Conservation (phyloP, 345 rosid genomes). For the Ceriops zippeliana region DNA sequence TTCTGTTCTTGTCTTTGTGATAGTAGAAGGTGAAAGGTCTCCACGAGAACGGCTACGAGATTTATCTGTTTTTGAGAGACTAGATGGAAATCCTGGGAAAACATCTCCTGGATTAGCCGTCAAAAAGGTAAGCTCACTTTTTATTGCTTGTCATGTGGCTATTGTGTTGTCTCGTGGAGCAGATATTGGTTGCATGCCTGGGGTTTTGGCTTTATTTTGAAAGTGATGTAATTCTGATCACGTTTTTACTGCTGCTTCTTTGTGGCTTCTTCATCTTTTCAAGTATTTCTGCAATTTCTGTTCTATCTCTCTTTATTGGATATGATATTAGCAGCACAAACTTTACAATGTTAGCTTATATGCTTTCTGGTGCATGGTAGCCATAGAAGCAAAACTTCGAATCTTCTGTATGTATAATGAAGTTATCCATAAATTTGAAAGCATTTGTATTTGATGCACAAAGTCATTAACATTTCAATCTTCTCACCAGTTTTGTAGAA, state of each 20-base stretch:
- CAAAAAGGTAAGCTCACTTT: slow-evolving; percentile 53
- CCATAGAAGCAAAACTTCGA: neutral
- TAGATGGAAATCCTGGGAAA: slow-evolving; percentile 65
- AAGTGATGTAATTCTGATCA: neutral
- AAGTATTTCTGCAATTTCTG: too few species aligned
- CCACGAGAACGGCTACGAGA: slow-evolving; percentile 77
- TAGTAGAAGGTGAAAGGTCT: slow-evolving; percentile 60
- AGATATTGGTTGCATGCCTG: neutral
- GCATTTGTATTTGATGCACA: neutral
- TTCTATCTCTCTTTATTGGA: neutral
- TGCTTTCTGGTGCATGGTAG: neutral
- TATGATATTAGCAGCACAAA: neutral
- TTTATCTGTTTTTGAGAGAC: slow-evolving; percentile 75
- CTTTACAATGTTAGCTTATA: slow-evolving; percentile 3
- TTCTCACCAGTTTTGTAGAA: slow-evolving; percentile 80
- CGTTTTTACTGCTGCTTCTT: too few species aligned
- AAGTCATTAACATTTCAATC: slow-evolving; percentile 3
- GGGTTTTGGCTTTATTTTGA: neutral
- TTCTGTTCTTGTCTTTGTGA: neutral
- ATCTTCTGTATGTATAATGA: neutral
- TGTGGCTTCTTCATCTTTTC: too few species aligned
- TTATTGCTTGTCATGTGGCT: neutral
- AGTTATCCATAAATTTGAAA: neutral
- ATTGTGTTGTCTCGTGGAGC: neutral
- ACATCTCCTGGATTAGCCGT: slow-evolving; percentile 70